Evolutionary conservation across 2,329 filamentous ascomycete genomes (phyloP).

Genomic region (Fusarium caatingaense): DNA sequence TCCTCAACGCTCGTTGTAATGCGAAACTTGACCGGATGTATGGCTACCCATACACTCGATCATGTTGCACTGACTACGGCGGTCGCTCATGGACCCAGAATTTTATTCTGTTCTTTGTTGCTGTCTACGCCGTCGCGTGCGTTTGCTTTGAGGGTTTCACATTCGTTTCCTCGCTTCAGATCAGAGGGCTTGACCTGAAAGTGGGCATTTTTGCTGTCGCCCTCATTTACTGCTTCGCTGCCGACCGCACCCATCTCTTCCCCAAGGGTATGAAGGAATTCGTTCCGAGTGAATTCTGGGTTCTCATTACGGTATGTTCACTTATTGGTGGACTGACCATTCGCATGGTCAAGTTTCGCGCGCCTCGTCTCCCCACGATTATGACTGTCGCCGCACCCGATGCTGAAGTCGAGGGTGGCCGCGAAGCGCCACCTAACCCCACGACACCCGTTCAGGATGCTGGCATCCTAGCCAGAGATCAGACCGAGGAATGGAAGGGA

Average conservation of each 20-base stretch:
- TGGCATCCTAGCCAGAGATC: slow-evolving; percentile 56
- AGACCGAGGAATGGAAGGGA: slow-evolving; percentile 75
- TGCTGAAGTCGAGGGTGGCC: not conserved
- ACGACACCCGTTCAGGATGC: slow-evolving; percentile 26
- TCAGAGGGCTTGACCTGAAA: slow-evolving; percentile 39
- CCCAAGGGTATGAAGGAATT: slow-evolving; percentile 46
- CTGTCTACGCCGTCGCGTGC: slow-evolving; percentile 36
- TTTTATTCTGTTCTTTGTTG: slow-evolving; percentile 35
- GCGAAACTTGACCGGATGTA: slow-evolving; percentile 48
- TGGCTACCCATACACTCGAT: slow-evolving; percentile 60
- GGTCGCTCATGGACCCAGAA: slow-evolving; percentile 38
- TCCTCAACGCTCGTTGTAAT: slow-evolving; percentile 67
- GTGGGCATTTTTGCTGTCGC: slow-evolving; percentile 44
- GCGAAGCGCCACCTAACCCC: not conserved
- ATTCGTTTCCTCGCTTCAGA: slow-evolving; percentile 25
- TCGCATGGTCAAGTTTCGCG: slow-evolving; percentile 28
- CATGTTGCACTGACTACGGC: slow-evolving; percentile 64
- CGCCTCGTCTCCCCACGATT: slow-evolving; percentile 16
- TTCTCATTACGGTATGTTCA: slow-evolving; percentile 25
- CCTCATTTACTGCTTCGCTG: slow-evolving; percentile 45
- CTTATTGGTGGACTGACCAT: slow-evolving; percentile 32
- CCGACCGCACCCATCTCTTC: slow-evolving; percentile 47
- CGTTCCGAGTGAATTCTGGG: slow-evolving; percentile 29
- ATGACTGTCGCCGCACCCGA: slow-evolving; percentile 1
- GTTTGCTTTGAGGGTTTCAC: slow-evolving; percentile 30